Percentiles rank a stretch among this genome's conserved stretches.
Conservation (phyloP, 176 grass and related monocot species). For the Hyparrhenia diplandra region DNA sequence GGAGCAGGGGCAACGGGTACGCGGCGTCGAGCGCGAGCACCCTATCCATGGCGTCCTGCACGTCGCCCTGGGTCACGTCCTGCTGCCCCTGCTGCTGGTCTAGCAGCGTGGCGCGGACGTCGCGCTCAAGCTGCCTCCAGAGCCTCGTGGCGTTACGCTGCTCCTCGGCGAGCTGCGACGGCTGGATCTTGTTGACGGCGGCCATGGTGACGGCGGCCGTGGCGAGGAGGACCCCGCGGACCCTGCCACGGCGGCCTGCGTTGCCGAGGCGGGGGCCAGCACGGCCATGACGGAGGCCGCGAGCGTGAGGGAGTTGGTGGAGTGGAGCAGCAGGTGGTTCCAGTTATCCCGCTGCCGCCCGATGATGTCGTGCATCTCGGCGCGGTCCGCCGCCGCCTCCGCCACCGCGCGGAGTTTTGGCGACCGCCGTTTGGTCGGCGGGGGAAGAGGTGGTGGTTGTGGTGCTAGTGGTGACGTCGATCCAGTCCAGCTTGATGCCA, state of each 20-base stretch:
- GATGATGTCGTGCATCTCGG: conserved; percentile 72
- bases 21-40: conserved; percentile 44
- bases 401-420: conserved; percentile 43
- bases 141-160: conserved; percentile 52
- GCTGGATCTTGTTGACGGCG: conserved; percentile 43
- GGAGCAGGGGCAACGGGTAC: conserved; percentile 50
- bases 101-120: conserved; percentile 11
- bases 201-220: conserved; percentile 33
- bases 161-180: conserved; percentile 69
- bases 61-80: background rate
- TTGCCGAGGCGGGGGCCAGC: background rate
- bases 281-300: conserved; percentile 46
- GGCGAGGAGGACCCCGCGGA: conserved; percentile 27
- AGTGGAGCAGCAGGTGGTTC: conserved; percentile 72
- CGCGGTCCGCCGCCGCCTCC: conserved; percentile 49
- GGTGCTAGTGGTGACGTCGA: background rate
- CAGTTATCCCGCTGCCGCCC: conserved; percentile 56
- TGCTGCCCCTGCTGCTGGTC: no score
- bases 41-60: conserved; percentile 4
- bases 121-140: conserved; percentile 45
- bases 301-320: conserved; percentile 53
- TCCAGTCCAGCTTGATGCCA: background rate
- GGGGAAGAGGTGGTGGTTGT: background rate
- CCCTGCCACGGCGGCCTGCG: background rate
- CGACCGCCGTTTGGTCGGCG: background rate